Conservation (phyloP, 768 basidiomycete species). For the Termitomyces sp. region DNA sequence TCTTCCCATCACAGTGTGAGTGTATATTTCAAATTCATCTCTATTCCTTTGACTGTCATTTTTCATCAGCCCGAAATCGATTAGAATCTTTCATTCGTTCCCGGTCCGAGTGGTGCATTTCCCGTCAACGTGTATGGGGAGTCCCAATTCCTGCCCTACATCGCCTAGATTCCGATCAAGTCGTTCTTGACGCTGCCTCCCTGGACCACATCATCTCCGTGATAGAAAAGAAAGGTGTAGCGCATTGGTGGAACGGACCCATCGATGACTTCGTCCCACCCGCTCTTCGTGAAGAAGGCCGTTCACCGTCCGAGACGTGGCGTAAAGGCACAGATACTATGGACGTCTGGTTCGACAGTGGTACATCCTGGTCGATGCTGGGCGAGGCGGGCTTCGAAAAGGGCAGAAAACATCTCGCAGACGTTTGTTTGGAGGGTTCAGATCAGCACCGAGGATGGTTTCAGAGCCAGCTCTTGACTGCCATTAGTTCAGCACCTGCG, state of each 20-base stretch:
- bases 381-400: constrained; percentile 33
- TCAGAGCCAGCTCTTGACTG: constrained; percentile 90
- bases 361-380: constrained; percentile 89
- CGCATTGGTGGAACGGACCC: constrained; percentile 92
- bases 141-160: constrained; percentile 92
- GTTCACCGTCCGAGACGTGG: constrained; percentile 47
- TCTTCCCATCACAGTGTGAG: constrained; percentile 74
- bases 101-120: constrained; percentile 98
- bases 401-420: constrained; percentile 52
- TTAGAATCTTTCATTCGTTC: constrained; percentile 82
- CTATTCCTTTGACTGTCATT: background rate
- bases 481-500: constrained; percentile 49
- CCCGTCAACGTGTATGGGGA: constrained; percentile 96
- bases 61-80: constrained; percentile 70
- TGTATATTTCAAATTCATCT: constrained; percentile 11
- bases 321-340: constrained; percentile 90
- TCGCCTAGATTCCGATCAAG: constrained; percentile 56
- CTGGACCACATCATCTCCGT: constrained; percentile 75
- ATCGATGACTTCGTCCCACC: constrained; percentile 79
- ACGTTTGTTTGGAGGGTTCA: constrained; percentile 91
- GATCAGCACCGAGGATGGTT: constrained; percentile 99
- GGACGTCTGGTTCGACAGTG: constrained; percentile 99
- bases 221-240: constrained; percentile 69
- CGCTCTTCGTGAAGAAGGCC: constrained; percentile 47
- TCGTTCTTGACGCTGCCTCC: constrained; percentile 62